Evolutionary conservation across 1,284 basidiomycete genomes (phyloP).

Genomic region (Psilocybe mexicana): DNA sequence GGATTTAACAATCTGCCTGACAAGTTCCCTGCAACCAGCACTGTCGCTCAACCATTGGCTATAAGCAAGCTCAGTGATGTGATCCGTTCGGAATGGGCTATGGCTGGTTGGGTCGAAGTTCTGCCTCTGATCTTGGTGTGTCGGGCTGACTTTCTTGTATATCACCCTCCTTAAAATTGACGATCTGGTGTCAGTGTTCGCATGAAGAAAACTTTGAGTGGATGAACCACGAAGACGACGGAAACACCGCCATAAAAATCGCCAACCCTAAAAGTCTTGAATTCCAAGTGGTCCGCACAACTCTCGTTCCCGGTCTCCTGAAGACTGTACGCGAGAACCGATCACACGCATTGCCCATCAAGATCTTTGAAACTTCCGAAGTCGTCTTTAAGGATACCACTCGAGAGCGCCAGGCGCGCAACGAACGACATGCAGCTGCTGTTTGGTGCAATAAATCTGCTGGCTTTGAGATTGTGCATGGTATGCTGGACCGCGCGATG

Average conservation of each 20-base stretch:
- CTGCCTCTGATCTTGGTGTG: slow-evolving; percentile 90
- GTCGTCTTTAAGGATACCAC: slow-evolving; percentile 85
- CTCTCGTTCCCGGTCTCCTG: slow-evolving; percentile 91
- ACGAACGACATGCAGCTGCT: slow-evolving; percentile 85
- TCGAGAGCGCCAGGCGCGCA: slow-evolving; percentile 83
- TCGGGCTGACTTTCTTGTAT: neutral
- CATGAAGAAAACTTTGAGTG: slow-evolving; percentile 98
- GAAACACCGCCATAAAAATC: slow-evolving; percentile 82
- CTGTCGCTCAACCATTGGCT: slow-evolving; percentile 89
- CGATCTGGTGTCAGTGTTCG: slow-evolving; percentile 68
- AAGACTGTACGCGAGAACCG: slow-evolving; percentile 98
- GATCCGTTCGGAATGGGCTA: slow-evolving; percentile 87
- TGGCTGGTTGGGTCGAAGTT: slow-evolving; percentile 95
- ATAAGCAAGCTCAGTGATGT: slow-evolving; percentile 93
- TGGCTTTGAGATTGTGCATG: slow-evolving; percentile 96
- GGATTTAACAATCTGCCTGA: slow-evolving; percentile 97
- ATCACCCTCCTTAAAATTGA: neutral
- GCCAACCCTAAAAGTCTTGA: slow-evolving; percentile 98
- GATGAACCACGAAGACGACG: slow-evolving; percentile 86
- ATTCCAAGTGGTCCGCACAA: slow-evolving; percentile 97
- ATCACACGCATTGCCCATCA: slow-evolving; percentile 89
- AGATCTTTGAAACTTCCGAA: slow-evolving; percentile 93
- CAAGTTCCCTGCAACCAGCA: slow-evolving; percentile 92
- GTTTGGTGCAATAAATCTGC: slow-evolving; percentile 97
- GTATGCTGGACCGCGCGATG: slow-evolving; percentile 93